A percentile compares a stretch with the other conserved stretches of the same genome.
Conservation (phyloP, 2,329 filamentous ascomycete genomes). For the Microcyclospora pomicola region DNA sequence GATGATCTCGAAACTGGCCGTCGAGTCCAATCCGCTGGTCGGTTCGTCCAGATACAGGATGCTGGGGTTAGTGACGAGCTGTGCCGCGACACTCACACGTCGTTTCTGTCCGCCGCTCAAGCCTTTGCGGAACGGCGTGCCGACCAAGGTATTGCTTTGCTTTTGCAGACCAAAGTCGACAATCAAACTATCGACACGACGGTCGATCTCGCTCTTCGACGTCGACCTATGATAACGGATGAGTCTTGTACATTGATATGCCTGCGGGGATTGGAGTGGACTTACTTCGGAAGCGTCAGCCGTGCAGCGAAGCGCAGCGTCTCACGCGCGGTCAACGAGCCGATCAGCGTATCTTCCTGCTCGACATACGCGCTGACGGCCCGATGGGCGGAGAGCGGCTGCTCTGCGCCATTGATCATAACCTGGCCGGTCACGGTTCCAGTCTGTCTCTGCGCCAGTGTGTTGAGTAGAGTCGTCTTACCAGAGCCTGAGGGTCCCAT, state of each 20-base stretch:
- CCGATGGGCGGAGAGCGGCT: constrained; percentile 22
- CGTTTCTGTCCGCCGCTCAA: constrained; percentile 74
- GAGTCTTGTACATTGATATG: no score
- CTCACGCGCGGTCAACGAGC: constrained; percentile 62
- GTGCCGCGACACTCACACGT: constrained; percentile 61
- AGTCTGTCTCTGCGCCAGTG: constrained; percentile 49
- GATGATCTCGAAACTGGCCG: constrained; percentile 59
- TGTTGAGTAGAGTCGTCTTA: constrained; percentile 71
- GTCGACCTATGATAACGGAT: constrained; percentile 36
- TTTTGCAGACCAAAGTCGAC: constrained; percentile 54
- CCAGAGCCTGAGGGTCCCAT: constrained; percentile 61
- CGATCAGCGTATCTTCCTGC: constrained; percentile 71
- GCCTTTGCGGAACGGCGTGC: constrained; percentile 66
- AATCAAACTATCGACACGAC: constrained; percentile 50
- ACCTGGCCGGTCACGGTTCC: constrained; percentile 37
- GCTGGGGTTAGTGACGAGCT: constrained; percentile 63
- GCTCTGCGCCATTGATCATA: constrained; percentile 44
- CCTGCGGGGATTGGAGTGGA: no score
- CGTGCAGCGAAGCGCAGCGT: constrained; percentile 50
- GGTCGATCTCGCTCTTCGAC: constrained; percentile 40
- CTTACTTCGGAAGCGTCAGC: neutral
- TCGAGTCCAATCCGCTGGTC: constrained; percentile 67
- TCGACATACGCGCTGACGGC: constrained; percentile 62
- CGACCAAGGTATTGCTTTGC: constrained; percentile 56
- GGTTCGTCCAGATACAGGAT: constrained; percentile 72